Base-by-base conservation (phyloP, 2,329 filamentous ascomycete species). In the Verticillium tricorpus region DNA sequence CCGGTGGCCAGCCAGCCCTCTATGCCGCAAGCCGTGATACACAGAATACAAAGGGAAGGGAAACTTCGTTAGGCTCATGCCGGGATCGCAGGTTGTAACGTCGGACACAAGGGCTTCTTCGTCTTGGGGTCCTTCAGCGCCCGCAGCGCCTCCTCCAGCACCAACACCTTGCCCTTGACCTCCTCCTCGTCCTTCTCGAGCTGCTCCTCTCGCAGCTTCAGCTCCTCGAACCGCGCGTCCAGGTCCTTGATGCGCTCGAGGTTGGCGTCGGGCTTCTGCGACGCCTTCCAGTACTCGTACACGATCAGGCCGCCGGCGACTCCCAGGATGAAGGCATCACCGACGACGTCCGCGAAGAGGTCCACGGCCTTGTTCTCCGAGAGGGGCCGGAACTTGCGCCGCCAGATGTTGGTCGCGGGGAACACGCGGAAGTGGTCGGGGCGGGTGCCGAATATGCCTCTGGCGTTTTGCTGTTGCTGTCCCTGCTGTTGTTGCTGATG, bases 301-400 rank as follows among this genome's bases (percentile, higher is more conserved):
- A 88, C 73, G 61, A 89, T 81, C 58, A 89, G 71, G 22, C 73
- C 79, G 15, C 78, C 76, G 7, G 85, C 86, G 31, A 89, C 85
- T 6, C 79, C 69, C 22, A 89, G 78, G 63, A 89, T 88, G 69
- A 89, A 89, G 17, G 77, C 75, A 66, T 89, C 86, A 50, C 86
- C 86, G 58, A 86, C 76, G 17, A 89, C 86, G 68, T 89, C 86
- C 52, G 86, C 87, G 67, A 89, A 89, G 8, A 89, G 74, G 68
- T 89, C 86, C 12, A 89, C 86, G 9, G 86, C 86, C 73, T 89
- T 89, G 17, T 73, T 78, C 69, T 89, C 86, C 11, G 86, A 85
- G n/a, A 89, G 74, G 7, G 85, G 73, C 59, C 86, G 77, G 69
- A 89, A 89, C 69, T 84, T 85, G 62, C 86, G 82, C 63, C 70